phyloP scores from a whole-genome alignment of 2,329 filamentous ascomycete species.

The Blumeriella jaapii region DNA sequence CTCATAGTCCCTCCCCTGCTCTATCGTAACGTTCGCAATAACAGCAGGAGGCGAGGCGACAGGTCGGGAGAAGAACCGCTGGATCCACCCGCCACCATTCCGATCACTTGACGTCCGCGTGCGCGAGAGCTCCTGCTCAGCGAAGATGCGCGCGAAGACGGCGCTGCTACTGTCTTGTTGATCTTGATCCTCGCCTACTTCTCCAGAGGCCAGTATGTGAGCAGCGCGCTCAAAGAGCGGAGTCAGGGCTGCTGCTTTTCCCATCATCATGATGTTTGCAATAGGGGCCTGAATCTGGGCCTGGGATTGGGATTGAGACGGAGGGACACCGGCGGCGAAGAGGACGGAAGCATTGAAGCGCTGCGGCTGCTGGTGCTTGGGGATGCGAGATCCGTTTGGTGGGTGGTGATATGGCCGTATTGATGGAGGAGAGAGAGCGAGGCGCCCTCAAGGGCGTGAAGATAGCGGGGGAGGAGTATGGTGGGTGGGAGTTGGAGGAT shows the following conservation, averaged over 20 bases:
- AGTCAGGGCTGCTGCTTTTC: no score
- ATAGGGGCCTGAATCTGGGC: slow-evolving; percentile 37
- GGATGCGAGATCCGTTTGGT: not conserved
- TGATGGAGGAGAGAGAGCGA: slow-evolving; percentile 32
- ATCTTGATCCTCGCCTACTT: not conserved
- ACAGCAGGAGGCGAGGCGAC: no score
- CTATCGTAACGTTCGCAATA: slow-evolving; percentile 1
- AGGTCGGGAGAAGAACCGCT: slow-evolving; percentile 1
- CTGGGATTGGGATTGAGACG: slow-evolving; percentile 44
- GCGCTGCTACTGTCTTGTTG: no score
- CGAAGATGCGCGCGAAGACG: slow-evolving; percentile 38
- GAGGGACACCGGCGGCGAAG: slow-evolving; percentile 38
- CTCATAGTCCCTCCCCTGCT: slow-evolving; percentile 7
- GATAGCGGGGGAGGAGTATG: slow-evolving; percentile 43
- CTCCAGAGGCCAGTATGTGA: slow-evolving; percentile 9
- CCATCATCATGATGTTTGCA: slow-evolving; percentile 35
- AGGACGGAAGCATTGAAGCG: slow-evolving; percentile 41
- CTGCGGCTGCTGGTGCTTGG: slow-evolving; percentile 14
- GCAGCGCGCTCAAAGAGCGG: slow-evolving; percentile 30
- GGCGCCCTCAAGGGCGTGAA: slow-evolving; percentile 34
- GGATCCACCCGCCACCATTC: slow-evolving; percentile 8
- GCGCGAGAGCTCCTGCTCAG: slow-evolving; percentile 39
- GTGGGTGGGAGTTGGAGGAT: slow-evolving; percentile 46
- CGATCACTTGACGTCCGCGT: no score
- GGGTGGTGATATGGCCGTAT: slow-evolving; percentile 10